Base-by-base conservation (phyloP, 768 basidiomycete species). In the Macrolepiota dolichaula region DNA sequence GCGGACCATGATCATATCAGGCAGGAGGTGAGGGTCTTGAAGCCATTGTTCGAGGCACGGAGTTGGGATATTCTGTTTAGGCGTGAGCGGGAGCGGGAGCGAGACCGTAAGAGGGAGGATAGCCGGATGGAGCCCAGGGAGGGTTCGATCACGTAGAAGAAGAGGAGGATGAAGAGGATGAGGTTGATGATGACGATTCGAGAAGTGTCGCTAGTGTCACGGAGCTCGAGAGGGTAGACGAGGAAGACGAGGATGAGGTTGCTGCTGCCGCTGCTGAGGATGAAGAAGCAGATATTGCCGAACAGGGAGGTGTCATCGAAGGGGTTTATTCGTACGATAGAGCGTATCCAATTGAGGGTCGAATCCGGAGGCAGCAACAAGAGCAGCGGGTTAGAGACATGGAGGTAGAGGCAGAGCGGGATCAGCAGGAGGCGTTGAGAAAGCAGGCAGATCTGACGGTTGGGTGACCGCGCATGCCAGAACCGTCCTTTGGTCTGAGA, bases 1-100 rank as follows among this genome's bases (percentile, higher is more conserved):
- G 80, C 81, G 1, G 94, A 97, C 74, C 94, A 98, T 65, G 94
- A 97, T 60, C 77, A 76, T 7, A 84, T 97, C 69, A 89, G 89
- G 72, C 77, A 79, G 29, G 95, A 98, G 66, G 85, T 98, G 2
- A 76, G 82, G 38, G 76, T 79, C 2, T 77, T 98, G 55, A 79
- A 90, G 13, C 87, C 89, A 51, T 73, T 89, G 66, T 83, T 94
- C 75, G 88, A 91, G 63, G 80, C 82, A 59, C 82, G 83, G 49
- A 80, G 85, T 66, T 77, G 79, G 17, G 85, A 88, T 54, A 70
- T 64, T 0, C 63, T 69, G 57, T 32, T 63, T 7, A 65, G 65
- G 38, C 62, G 62, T n/a, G 55, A 49, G n/a, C 47, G 57, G 35
- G 49, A 55, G 15, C 61, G 15, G 47, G 24, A 42, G 13, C 40